Base-by-base conservation (phyloP, 2,329 filamentous ascomycete genomes). In the Exophiala aquamarina region DNA sequence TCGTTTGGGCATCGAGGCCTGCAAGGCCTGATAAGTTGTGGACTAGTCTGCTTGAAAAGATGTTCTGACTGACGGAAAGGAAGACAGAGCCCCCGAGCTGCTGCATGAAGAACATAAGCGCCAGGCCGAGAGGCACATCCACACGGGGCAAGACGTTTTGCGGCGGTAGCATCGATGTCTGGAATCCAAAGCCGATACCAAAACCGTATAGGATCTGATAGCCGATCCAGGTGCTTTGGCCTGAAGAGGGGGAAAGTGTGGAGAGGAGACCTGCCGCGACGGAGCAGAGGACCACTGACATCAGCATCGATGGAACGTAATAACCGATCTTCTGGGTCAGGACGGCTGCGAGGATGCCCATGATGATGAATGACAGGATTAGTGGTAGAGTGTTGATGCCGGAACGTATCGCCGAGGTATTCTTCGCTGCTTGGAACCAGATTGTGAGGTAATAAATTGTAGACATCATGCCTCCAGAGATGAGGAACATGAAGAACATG, bases 401-500 rank as follows among this genome's bases (percentile, higher is more conserved):
- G 2, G 64, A 68, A 17, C 57, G 41, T 10, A 62, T 58, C 0
- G 73, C 61, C 5, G 54, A 62, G 11, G 61, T 59, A 38, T 62
- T 61, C 14, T 59, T 53, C 7, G 74, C 62, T 1, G 63, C 61
- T 57, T 77, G 73, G 61, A 77, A 77, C 54, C 73, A 76, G 23
- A 77, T 70, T 7, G 72, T 72, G 1, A 75, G 60, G 53, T 72
- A 74, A 59, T 73, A 75, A 7, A 74, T 52, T 2, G 68, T 38
- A 13, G 70, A 18, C 44, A 70, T 65, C 43, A 65, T 70, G 10
- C 50, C 39, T 9, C 69, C 67, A 2, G 56, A 55, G 15, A 64
- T 54, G 52, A 71, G 63, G 55, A 72, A 65, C 10, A 63, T 58
- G 50, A 63, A 74, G 8, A 63, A 40, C 21, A 60, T 66, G 20